Conservation (phyloP, 176 grass and related monocot species). For the Dactylis glomerata region DNA sequence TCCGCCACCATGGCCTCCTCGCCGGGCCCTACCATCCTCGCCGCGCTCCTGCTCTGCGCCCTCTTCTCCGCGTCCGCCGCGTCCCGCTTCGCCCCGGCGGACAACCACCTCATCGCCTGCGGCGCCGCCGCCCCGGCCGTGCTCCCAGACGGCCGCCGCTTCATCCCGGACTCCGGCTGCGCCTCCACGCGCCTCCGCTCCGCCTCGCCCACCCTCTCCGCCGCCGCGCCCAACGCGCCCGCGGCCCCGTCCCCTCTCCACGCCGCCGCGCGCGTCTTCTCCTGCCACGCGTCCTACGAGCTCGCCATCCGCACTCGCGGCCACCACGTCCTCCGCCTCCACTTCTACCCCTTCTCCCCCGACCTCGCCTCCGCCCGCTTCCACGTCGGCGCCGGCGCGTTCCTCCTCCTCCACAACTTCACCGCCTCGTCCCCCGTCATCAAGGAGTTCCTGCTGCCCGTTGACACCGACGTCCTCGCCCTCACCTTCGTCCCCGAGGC, state of each 20-base stretch:
- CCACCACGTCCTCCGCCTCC: slow-evolving; percentile 76
- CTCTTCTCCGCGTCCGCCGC: slow-evolving; percentile 24
- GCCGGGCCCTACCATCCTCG: slow-evolving; percentile 5
- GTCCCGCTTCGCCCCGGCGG: slow-evolving; percentile 51
- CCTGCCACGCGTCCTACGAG: slow-evolving; percentile 67
- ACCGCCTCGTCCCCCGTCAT: slow-evolving; percentile 46
- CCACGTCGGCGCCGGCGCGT: slow-evolving; percentile 50
- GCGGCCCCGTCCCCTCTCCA: slow-evolving; percentile 48
- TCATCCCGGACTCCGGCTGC: slow-evolving; percentile 63
- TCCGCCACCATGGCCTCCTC: slow-evolving; percentile 49
- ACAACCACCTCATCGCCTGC: slow-evolving; percentile 89
- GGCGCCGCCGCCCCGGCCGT: slow-evolving; percentile 38
- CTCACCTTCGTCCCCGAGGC: slow-evolving; percentile 73
- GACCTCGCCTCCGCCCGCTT: slow-evolving; percentile 69
- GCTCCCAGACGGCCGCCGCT: slow-evolving; percentile 70
- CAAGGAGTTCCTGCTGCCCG: slow-evolving; percentile 78
- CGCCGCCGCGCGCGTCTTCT: slow-evolving; percentile 71
- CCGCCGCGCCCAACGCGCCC: slow-evolving; percentile 12
- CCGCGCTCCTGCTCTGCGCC: slow-evolving; percentile 36
- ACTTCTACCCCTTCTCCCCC: slow-evolving; percentile 77
- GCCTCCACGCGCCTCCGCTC: slow-evolving; percentile 42
- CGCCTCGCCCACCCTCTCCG: slow-evolving; percentile 24
- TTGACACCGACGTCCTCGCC: slow-evolving; percentile 52
- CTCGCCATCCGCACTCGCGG: slow-evolving; percentile 60
- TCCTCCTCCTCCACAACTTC: slow-evolving; percentile 81